A percentile compares a stretch with the other conserved stretches of the same genome.
Conservation (phyloP, 805 yeast genomes). For the Pichia heedii region DNA sequence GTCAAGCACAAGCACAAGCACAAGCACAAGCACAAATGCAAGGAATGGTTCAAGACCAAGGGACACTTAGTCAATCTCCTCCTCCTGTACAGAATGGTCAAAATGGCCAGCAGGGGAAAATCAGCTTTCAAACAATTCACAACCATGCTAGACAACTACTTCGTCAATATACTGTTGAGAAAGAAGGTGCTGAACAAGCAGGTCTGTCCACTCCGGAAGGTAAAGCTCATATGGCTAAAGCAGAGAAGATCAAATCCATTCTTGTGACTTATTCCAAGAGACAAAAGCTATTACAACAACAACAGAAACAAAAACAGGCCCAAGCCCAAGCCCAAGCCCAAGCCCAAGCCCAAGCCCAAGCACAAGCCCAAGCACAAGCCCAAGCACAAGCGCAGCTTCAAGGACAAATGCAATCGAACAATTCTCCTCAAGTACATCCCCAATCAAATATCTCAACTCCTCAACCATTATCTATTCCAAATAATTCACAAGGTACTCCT, state of each 20-base stretch:
- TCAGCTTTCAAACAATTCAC: conserved; percentile 32
- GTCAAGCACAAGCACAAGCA: too few species aligned
- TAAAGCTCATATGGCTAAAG: conserved; percentile 51
- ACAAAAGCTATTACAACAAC: conserved; percentile 22
- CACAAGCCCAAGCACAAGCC: conserved; percentile 13
- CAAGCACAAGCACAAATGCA: too few species aligned
- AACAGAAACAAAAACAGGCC: conserved; percentile 23
- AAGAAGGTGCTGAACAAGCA: conserved; percentile 52
- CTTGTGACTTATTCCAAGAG: conserved; percentile 35
- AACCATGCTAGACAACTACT: conserved; percentile 49
- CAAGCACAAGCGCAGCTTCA: conserved; percentile 7
- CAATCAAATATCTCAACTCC: neutral
- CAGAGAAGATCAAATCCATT: conserved; percentile 54
- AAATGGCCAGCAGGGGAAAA: conserved; percentile 10
- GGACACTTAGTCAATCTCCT: neutral
- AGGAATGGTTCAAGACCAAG: neutral
- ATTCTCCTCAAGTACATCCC: conserved; percentile 4
- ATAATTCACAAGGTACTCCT: neutral
- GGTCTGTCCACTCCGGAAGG: conserved; percentile 56
- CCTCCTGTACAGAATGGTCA: conserved; percentile 1
- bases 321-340: conserved; percentile 10
- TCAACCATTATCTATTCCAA: neutral
- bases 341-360: conserved; percentile 6
- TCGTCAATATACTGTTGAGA: conserved; percentile 48
- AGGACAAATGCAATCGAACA: conserved; percentile 2